Conservation (phyloP, 768 basidiomycete genomes). For the Dacryopinax spathularia region DNA sequence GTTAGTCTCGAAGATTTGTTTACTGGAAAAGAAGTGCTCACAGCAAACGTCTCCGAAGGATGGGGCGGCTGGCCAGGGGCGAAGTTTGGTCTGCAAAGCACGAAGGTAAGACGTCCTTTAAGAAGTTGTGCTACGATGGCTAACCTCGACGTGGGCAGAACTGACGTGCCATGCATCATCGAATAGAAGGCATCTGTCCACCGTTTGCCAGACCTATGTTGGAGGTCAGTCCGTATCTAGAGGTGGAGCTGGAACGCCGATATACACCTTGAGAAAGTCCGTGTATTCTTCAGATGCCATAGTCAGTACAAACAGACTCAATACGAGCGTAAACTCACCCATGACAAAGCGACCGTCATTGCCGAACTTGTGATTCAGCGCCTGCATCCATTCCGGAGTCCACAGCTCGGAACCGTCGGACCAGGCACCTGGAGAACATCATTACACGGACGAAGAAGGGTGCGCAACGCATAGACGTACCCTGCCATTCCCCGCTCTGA, state of each 20-base stretch:
- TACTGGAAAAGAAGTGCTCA: not conserved
- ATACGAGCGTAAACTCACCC: constrained; percentile 17
- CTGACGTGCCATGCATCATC: not conserved
- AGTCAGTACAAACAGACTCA: not conserved
- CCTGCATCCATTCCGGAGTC: constrained; percentile 37
- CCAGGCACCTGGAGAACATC: constrained; percentile 26
- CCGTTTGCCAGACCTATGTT: not conserved
- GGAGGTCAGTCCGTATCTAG: not conserved
- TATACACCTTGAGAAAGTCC: not conserved
- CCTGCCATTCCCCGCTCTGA: constrained; percentile 24
- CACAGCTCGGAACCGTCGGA: constrained; percentile 45
- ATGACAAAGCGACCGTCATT: constrained; percentile 42
- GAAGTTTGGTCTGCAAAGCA: not conserved
- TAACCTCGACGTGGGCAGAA: not conserved
- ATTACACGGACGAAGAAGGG: not conserved
- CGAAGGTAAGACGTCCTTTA: not conserved
- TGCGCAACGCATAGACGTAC: not conserved
- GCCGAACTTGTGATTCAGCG: constrained; percentile 36
- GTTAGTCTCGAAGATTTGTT: not conserved
- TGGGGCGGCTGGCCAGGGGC: not conserved
- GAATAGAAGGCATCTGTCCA: not conserved
- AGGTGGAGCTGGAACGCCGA: not conserved
- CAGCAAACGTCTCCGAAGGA: not conserved
- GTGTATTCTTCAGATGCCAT: not conserved
- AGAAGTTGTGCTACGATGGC: not conserved